Conservation (phyloP, 169 alveolate species). For the Amoebophrya sp. region DNA sequence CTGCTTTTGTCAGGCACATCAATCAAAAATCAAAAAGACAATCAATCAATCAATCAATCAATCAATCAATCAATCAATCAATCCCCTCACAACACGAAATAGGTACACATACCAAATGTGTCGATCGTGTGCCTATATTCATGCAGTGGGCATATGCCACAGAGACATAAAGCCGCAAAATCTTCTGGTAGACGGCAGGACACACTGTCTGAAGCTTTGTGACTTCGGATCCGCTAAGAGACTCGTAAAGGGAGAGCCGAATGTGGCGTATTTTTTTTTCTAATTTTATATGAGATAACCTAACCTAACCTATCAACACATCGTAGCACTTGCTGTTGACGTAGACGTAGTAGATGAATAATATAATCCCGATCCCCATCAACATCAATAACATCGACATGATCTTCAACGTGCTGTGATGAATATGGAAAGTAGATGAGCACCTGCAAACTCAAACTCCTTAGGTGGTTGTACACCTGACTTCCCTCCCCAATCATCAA, state of each 20-base stretch:
- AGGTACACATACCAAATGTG: slow-evolving; percentile 68
- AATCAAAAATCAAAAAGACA: too few species aligned
- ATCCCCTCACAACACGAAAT: too few species aligned
- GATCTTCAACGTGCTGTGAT: background rate
- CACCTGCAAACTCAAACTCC: background rate
- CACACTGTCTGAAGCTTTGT: slow-evolving; percentile 81
- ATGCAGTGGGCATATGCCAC: slow-evolving; percentile 75
- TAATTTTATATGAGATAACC: too few species aligned
- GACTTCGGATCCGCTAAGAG: slow-evolving; percentile 97
- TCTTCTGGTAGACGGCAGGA: slow-evolving; percentile 83
- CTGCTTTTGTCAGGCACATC: too few species aligned
- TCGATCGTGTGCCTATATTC: slow-evolving; percentile 45
- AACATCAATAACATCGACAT: background rate
- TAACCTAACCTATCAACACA: too few species aligned
- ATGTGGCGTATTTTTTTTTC: slow-evolving; percentile 45
- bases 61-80: too few species aligned
- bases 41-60: too few species aligned
- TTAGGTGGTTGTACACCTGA: background rate
- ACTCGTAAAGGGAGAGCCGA: slow-evolving; percentile 76
- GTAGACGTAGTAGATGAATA: too few species aligned
- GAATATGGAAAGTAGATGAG: background rate
- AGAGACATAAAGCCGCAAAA: slow-evolving; percentile 98
- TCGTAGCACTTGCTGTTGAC: too few species aligned
- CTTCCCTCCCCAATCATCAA: background rate
- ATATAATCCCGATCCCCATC: too few species aligned